Percentiles rank a stretch among this genome's conserved stretches.
Conservation (phyloP, 768 basidiomycete species). For the Amanita fuliginea region DNA sequence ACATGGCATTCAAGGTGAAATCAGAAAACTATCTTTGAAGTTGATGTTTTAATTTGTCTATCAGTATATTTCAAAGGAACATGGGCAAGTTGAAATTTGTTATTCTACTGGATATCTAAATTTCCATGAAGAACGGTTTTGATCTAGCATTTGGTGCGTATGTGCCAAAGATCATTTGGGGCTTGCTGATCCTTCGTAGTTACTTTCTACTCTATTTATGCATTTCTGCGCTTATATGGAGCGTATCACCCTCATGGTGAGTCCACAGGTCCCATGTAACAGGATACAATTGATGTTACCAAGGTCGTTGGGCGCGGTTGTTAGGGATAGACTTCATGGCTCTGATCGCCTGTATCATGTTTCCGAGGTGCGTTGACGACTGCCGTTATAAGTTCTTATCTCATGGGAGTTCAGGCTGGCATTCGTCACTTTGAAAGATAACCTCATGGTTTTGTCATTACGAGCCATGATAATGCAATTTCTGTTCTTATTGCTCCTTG, state of each 20-base stretch:
- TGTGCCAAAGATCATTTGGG: background rate
- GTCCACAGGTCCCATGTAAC: slow-evolving; percentile 11
- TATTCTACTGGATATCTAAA: background rate
- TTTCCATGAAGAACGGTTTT: slow-evolving; percentile 70
- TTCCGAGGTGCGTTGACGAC: slow-evolving; percentile 50
- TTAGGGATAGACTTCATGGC: slow-evolving; percentile 79
- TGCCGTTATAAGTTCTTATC: background rate
- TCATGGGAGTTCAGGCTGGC: slow-evolving; percentile 47
- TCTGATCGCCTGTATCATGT: slow-evolving; percentile 82
- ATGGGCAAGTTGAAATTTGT: slow-evolving; percentile 39
- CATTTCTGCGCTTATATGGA: slow-evolving; percentile 69
- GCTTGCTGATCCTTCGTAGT: slow-evolving; percentile 29
- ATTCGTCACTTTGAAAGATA: slow-evolving; percentile 81
- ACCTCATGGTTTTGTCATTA: slow-evolving; percentile 69
- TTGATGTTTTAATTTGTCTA: background rate
- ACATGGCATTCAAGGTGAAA: slow-evolving; percentile 76
- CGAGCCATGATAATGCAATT: slow-evolving; percentile 95
- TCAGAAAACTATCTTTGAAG: background rate
- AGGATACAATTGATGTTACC: background rate
- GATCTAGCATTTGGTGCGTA: slow-evolving; percentile 76
- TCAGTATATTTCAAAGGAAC: slow-evolving; percentile 78
- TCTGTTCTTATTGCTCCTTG: slow-evolving; percentile 69
- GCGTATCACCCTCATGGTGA: slow-evolving; percentile 48
- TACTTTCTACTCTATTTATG: slow-evolving; percentile 69
- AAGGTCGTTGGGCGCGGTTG: slow-evolving; percentile 55